Evolutionary conservation across 1,284 basidiomycete genomes (phyloP).

Genomic region (Microbotryum saponariae): DNA sequence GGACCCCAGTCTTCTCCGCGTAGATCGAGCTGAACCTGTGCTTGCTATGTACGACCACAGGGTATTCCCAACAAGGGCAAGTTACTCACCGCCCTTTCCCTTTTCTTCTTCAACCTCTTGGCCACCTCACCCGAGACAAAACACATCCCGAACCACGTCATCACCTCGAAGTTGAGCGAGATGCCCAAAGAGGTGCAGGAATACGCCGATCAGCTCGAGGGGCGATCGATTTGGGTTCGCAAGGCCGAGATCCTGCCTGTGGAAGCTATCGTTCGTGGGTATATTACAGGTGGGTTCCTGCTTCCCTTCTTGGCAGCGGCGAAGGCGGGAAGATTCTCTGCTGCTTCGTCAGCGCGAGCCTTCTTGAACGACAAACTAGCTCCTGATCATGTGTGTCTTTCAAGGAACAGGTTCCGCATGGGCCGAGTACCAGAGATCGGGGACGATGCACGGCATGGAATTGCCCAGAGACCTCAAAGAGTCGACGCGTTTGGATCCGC

Average conservation of each 20-base stretch:
- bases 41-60: conserved; percentile 45
- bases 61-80: conserved; percentile 91
- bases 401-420: conserved; percentile 73
- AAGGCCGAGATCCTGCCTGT: conserved; percentile 85
- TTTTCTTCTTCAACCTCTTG: conserved; percentile 91
- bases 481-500: conserved; percentile 69
- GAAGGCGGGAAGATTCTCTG: background rate
- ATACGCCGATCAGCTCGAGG: conserved; percentile 59
- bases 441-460: conserved; percentile 80
- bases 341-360: background rate
- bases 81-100: conserved; percentile 78
- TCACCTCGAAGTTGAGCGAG: conserved; percentile 62
- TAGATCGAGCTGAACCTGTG: background rate
- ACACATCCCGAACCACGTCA: conserved; percentile 73
- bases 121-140: conserved; percentile 45
- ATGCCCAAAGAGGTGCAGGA: conserved; percentile 67
- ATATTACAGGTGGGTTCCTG: conserved; percentile 67
- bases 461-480: conserved; percentile 75
- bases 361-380: background rate
- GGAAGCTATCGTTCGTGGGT: conserved; percentile 96
- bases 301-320: background rate
- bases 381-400: background rate
- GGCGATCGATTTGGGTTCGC: conserved; percentile 81
- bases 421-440: conserved; percentile 80
- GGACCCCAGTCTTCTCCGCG: background rate